Evolutionary conservation across 306 rosid genomes (phyloP).

Genomic region (Sicyos baderoa): DNA sequence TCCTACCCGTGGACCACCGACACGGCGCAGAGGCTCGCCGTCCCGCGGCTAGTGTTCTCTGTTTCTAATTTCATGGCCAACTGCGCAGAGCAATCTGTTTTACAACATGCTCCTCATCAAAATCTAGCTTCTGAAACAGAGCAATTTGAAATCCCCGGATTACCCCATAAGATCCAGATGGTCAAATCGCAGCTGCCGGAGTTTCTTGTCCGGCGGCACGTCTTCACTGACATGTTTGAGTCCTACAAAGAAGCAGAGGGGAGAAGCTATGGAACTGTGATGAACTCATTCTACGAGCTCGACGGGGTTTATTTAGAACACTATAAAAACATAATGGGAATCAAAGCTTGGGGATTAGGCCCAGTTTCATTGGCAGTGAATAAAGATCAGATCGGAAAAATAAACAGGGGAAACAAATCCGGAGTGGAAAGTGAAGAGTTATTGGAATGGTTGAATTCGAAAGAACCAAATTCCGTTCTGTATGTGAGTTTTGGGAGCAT

Average conservation of each 20-base stretch:
- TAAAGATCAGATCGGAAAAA: neutral
- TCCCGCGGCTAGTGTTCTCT: conserved; percentile 28
- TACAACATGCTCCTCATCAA: conserved; percentile 2
- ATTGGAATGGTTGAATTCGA: conserved; percentile 37
- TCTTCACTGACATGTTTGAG: conserved; percentile 10
- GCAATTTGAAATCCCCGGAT: neutral
- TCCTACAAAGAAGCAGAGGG: conserved; percentile 22
- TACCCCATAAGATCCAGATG: conserved; percentile 26
- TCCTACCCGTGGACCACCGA: conserved; percentile 26
- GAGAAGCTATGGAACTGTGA: conserved; percentile 27
- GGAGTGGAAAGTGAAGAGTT: conserved; percentile 17
- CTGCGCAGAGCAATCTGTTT: conserved; percentile 19
- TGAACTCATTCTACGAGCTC: conserved; percentile 28
- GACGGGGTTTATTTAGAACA: conserved; percentile 25
- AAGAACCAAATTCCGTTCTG: too few species aligned
- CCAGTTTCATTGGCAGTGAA: conserved; percentile 24
- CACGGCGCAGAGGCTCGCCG: conserved; percentile 13
- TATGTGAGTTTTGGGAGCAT: too few species aligned
- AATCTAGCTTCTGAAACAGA: conserved; percentile 11
- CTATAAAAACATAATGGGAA: conserved; percentile 21
- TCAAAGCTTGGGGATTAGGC: conserved; percentile 36
- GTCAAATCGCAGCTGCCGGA: conserved; percentile 14
- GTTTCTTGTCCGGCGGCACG: neutral
- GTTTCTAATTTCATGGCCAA: conserved; percentile 17
- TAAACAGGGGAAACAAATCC: neutral